Base-by-base conservation (phyloP, 768 basidiomycete species). In the Chalciporus piperatus region DNA sequence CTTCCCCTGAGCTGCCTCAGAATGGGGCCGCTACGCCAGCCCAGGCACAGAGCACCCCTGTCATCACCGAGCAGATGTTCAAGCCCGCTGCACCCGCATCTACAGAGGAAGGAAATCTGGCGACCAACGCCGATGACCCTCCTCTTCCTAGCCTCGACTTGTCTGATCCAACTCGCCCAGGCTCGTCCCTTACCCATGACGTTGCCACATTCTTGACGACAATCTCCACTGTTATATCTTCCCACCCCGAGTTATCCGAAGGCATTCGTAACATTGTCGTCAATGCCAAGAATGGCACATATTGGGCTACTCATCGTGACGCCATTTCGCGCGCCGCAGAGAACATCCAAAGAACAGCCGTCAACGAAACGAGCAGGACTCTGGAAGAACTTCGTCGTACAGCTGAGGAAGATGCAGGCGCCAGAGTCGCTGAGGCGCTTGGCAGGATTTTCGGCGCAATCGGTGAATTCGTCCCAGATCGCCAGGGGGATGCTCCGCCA, bases 161-260 rank as follows among this genome's bases (percentile, higher is more conserved):
- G 50, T 46, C 67, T 48, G 51, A 67, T 25, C 55, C 65, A 23
- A 47, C 53, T 10, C 56, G 54, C 19, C 45, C 66, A 23, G 57
- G 69, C 37, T 66, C 78, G 14, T 82, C 83, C 7, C 71, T 91
- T 49, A 74, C 81, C 3, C 71, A 79, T 48, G 90, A 92, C 56
- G 62, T 92, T 37, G 82, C 87, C 1, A 64, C 75, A 1, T 71
- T 92, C 28, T 68, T 92, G 50, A 75, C 74, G 27, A 76, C 75
- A 2, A 65, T 91, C 49, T 78, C 76, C 38, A 70, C 66, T n/a
- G 74, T 83, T 27, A 63, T 90, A 39, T 71, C 78, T 0, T 66
- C 79, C 6, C 86, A 91, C 58, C 89, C 89, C 4, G 87, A 92
- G 55, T 66, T 92, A 11, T 78, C 84, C 3, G 83, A 87, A 49